phyloP scores from a whole-genome alignment of 768 basidiomycete genomes.

The Suillus subalutaceus region DNA sequence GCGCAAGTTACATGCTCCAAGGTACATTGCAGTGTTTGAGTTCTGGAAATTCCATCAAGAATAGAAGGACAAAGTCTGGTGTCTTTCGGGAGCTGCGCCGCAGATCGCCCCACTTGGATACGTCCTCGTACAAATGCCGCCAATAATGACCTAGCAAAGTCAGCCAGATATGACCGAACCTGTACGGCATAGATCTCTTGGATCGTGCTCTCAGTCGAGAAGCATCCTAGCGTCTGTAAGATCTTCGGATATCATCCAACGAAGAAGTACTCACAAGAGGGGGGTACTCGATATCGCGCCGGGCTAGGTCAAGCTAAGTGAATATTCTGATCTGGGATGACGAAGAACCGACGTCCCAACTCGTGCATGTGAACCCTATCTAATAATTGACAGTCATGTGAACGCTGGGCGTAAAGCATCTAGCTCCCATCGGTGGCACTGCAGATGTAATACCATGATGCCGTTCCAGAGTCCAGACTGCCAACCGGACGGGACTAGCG shows the following conservation, averaged over 20 bases:
- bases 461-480: background rate
- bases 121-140: constrained; percentile 19
- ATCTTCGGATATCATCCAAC: background rate
- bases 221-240: constrained; percentile 48
- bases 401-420: background rate
- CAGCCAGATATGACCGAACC: constrained; percentile 21
- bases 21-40: background rate
- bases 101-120: background rate
- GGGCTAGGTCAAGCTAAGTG: background rate
- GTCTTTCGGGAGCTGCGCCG: background rate
- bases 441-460: background rate
- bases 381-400: background rate
- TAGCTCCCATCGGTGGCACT: background rate
- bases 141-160: constrained; percentile 20
- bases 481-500: background rate
- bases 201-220: background rate
- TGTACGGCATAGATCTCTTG: constrained; percentile 20
- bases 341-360: background rate
- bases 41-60: background rate
- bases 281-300: background rate
- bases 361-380: background rate
- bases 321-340: background rate
- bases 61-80: background rate
- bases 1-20: too few relatives aligned
- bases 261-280: background rate